These are phyloP conservation scores for Chernovozyma aurita DNA, from an alignment of 1,139 yeast species.

Conservation along the genomic window DNA sequence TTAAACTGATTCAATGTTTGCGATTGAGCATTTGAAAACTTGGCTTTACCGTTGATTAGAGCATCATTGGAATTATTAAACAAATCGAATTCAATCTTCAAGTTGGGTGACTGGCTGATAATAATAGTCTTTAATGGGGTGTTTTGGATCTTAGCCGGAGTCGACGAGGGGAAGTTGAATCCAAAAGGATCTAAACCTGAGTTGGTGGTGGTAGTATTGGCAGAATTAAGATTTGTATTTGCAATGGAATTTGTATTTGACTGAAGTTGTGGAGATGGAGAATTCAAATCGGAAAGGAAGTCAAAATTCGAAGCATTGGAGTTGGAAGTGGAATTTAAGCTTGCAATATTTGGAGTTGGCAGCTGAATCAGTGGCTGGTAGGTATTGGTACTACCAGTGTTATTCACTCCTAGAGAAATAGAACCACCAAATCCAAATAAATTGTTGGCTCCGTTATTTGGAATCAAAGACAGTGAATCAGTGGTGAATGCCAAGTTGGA, in stretches of 20 bases:
- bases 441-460: slow-evolving; percentile 26
- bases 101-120: slow-evolving; percentile 45
- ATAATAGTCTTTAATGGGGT: slow-evolving; percentile 10
- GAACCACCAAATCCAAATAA: slow-evolving; percentile 47
- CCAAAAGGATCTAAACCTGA: slow-evolving; percentile 46
- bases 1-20: slow-evolving; percentile 41
- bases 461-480: slow-evolving; percentile 11
- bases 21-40: slow-evolving; percentile 39
- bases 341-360: slow-evolving; percentile 5
- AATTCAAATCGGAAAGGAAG: slow-evolving; percentile 42
- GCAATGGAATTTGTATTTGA: slow-evolving; percentile 24
- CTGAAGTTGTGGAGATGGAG: slow-evolving; percentile 47
- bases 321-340: slow-evolving; percentile 11
- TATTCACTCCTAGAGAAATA: slow-evolving; percentile 29
- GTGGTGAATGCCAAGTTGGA: slow-evolving; percentile 53
- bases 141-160: slow-evolving; percentile 22
- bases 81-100: slow-evolving; percentile 51
- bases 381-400: too few relatives aligned
- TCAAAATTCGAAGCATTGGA: slow-evolving; percentile 23
- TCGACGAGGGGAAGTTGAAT: slow-evolving; percentile 39
- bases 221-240: neutral
- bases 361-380: slow-evolving; percentile 7
- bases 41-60: slow-evolving; percentile 40
- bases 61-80: slow-evolving; percentile 32
- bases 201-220: slow-evolving; percentile 3